Evolutionary conservation across 176 grass and related monocot genomes (phyloP).

Genomic region (Juncus inflexus): DNA sequence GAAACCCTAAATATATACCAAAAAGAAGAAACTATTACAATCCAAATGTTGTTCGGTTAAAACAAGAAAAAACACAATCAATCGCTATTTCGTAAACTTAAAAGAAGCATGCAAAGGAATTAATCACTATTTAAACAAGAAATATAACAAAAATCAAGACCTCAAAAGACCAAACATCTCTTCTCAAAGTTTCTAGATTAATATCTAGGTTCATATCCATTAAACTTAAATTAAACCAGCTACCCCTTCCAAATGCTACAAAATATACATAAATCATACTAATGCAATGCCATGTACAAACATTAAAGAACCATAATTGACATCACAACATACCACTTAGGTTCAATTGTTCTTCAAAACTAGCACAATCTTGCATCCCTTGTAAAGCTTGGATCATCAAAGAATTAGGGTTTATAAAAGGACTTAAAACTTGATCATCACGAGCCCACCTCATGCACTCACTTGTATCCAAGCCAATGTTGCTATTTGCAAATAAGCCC

Average conservation of each 20-base stretch:
- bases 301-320: constrained; percentile 29
- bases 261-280: constrained; percentile 54
- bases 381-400: constrained; percentile 44
- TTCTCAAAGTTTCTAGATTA: constrained; percentile 29
- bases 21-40: no score
- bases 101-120: constrained; percentile 4
- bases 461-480: constrained; percentile 18
- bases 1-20: no score
- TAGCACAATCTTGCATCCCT: constrained; percentile 40
- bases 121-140: constrained; percentile 30
- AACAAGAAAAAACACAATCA: no score
- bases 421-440: constrained; percentile 46
- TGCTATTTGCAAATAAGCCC: constrained; percentile 40
- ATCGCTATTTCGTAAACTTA: no score
- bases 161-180: constrained; percentile 36
- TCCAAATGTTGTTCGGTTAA: no score
- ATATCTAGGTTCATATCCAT: constrained; percentile 18
- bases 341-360: constrained; percentile 44
- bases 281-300: constrained; percentile 51
- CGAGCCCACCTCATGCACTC: constrained; percentile 42
- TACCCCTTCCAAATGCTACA: constrained; percentile 53
- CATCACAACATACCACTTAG: constrained; percentile 44
- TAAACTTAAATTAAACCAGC: constrained; percentile 29
- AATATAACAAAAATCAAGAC: constrained; percentile 6
- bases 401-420: constrained; percentile 47